Conservation (phyloP, 2,329 filamentous ascomycete species). For the Aspergillus puulaauensis region DNA sequence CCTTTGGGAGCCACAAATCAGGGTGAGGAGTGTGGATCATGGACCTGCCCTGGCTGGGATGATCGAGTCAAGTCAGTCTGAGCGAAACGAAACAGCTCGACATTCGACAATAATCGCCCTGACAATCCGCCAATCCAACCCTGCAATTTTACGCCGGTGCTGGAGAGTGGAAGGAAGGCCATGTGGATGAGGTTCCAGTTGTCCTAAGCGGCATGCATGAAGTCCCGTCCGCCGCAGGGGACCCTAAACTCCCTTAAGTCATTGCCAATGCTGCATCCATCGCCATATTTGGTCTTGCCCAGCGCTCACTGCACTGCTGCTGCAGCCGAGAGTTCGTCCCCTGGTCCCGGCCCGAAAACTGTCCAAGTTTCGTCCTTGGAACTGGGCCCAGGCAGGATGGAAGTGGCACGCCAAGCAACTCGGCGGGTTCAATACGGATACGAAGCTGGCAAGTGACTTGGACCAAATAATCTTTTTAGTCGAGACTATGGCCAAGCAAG, state of each 20-base stretch:
- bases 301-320: too few relatives aligned
- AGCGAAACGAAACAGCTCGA: not conserved
- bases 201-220: not conserved
- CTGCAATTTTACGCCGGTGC: not conserved
- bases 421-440: not conserved
- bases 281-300: too few relatives aligned
- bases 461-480: not conserved
- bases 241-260: too few relatives aligned
- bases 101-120: not conserved
- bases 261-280: too few relatives aligned
- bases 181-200: not conserved
- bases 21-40: not conserved
- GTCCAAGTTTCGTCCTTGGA: not conserved
- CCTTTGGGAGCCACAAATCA: not conserved
- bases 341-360: not conserved
- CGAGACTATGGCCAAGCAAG: not conserved
- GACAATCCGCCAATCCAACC: not conserved
- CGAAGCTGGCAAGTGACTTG: not conserved
- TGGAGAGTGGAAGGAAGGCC: not conserved
- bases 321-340: not conserved
- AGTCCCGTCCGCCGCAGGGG: too few relatives aligned
- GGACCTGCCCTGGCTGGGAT: not conserved
- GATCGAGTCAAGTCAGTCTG: not conserved
- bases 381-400: not conserved
- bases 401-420: conserved; percentile 1